phyloP scores from a whole-genome alignment of 306 rosid species.

The Vicia villosa region DNA sequence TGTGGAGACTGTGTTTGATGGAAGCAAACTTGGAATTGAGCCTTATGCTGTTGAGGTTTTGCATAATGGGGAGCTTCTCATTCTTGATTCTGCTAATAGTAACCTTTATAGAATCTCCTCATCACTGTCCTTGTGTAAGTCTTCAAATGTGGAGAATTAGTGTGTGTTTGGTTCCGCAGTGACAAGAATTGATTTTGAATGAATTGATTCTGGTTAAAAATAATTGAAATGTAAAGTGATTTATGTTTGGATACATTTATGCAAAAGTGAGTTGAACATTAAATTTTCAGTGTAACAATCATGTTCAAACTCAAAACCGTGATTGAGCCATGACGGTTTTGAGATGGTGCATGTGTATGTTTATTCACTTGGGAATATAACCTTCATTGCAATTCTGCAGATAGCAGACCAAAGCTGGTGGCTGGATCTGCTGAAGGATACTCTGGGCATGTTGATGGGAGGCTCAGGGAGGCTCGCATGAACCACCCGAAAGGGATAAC shows the following conservation, averaged over 20 bases:
- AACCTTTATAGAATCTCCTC: constrained; percentile 79
- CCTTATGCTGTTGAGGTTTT: constrained; percentile 84
- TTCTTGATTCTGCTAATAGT: constrained; percentile 83
- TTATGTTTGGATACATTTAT: no score
- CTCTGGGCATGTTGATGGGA: constrained; percentile 88
- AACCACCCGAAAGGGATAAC: constrained; percentile 87
- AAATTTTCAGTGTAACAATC: no score
- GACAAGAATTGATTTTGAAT: no score
- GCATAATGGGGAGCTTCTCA: constrained; percentile 82
- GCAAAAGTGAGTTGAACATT: no score
- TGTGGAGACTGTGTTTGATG: constrained; percentile 97
- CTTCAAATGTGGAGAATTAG: constrained; percentile 1
- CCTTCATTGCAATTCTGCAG: constrained; percentile 53
- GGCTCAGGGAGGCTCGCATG: constrained; percentile 79
- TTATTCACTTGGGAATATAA: constrained; percentile 28
- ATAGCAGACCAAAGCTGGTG: constrained; percentile 82
- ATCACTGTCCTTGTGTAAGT: constrained; percentile 90
- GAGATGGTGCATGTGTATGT: not conserved
- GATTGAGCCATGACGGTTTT: not conserved
- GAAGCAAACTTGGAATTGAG: constrained; percentile 94
- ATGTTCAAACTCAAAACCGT: no score
- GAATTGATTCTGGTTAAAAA: no score
- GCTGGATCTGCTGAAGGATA: constrained; percentile 89
- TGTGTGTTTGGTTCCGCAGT: no score
- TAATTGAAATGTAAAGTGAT: no score